Percentiles rank a stretch among this genome's conserved stretches.
Evolutionary conservation across 345 rosid genomes (phyloP).

Genomic region (Sonneratia caseolaris): DNA sequence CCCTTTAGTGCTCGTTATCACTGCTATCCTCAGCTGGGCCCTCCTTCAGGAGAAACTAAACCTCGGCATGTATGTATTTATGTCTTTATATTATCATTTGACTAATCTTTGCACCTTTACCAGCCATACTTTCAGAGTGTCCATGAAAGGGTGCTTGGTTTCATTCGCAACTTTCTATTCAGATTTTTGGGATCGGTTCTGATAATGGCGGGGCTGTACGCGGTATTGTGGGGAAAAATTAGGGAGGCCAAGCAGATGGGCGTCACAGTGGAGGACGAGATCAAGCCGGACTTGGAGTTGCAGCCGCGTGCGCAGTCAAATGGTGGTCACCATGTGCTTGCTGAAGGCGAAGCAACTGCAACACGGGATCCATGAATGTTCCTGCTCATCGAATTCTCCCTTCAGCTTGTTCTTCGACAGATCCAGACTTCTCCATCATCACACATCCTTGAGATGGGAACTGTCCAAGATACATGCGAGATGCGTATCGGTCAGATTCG

Average conservation of each 20-base stretch:
- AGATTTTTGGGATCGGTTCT: constrained; percentile 63
- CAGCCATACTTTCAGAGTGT: too few relatives aligned
- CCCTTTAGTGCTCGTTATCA: constrained; percentile 61
- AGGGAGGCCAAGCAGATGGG: constrained; percentile 22
- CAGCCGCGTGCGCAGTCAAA: background rate
- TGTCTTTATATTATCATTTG: background rate
- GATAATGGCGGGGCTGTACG: constrained; percentile 61
- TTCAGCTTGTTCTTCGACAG: too few relatives aligned
- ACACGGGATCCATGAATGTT: too few relatives aligned
- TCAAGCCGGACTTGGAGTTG: background rate
- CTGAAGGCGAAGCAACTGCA: background rate
- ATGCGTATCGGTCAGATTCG: too few relatives aligned
- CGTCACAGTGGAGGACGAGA: background rate
- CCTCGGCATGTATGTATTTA: constrained; percentile 53
- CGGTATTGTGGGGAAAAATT: constrained; percentile 88
- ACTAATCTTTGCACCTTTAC: background rate
- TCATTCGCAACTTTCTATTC: background rate
- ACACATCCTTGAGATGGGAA: too few relatives aligned
- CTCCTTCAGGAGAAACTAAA: constrained; percentile 67
- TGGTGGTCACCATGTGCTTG: background rate
- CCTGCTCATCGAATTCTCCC: too few relatives aligned
- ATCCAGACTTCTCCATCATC: too few relatives aligned
- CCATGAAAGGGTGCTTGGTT: too few relatives aligned
- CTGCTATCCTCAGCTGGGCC: constrained; percentile 72
- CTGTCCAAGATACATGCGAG: too few relatives aligned